Percentiles rank a stretch among this genome's conserved stretches.
Conservation (phyloP, 331 rosid genomes). For the Acacia pycnantha region DNA sequence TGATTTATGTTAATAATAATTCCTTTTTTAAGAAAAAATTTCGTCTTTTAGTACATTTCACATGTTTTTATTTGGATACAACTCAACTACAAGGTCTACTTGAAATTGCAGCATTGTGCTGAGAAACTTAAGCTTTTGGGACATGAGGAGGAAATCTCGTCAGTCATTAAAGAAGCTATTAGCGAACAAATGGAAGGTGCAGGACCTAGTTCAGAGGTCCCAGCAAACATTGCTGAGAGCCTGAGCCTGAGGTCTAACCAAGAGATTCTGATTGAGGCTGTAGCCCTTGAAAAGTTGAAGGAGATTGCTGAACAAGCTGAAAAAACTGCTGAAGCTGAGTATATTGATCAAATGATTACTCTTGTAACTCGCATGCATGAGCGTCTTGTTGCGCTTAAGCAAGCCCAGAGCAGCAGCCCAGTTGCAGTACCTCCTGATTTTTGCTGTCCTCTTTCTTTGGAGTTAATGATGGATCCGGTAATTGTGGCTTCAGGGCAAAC, state of each 20-base stretch:
- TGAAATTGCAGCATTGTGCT: constrained; percentile 56
- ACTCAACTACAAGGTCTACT: constrained; percentile 23
- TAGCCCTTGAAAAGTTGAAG: constrained; percentile 86
- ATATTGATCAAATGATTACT: constrained; percentile 72
- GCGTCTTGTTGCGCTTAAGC: constrained; percentile 58
- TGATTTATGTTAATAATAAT: constrained; percentile 31
- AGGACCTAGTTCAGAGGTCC: constrained; percentile 59
- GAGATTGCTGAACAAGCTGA: constrained; percentile 82
- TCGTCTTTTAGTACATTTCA: neutral
- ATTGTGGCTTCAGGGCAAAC: constrained; percentile 99
- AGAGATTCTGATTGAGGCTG: constrained; percentile 90
- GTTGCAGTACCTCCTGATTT: constrained; percentile 91
- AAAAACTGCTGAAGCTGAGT: constrained; percentile 72
- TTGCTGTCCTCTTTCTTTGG: constrained; percentile 97
- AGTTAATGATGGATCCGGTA: constrained; percentile 98
- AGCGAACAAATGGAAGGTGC: constrained; percentile 58
- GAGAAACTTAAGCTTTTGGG: constrained; percentile 70
- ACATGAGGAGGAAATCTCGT: constrained; percentile 56
- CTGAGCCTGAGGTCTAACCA: constrained; percentile 64
- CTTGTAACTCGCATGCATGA: constrained; percentile 63
- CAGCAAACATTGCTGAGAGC: constrained; percentile 66
- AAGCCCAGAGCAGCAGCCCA: constrained; percentile 68
- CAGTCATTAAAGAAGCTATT: constrained; percentile 59
- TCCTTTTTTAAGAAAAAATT: neutral
- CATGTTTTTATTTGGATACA: constrained; percentile 21